These are phyloP conservation scores for Trichophyton benhamiae DNA, from an alignment of 2,329 filamentous ascomycete species.

Conservation along the genomic window DNA sequence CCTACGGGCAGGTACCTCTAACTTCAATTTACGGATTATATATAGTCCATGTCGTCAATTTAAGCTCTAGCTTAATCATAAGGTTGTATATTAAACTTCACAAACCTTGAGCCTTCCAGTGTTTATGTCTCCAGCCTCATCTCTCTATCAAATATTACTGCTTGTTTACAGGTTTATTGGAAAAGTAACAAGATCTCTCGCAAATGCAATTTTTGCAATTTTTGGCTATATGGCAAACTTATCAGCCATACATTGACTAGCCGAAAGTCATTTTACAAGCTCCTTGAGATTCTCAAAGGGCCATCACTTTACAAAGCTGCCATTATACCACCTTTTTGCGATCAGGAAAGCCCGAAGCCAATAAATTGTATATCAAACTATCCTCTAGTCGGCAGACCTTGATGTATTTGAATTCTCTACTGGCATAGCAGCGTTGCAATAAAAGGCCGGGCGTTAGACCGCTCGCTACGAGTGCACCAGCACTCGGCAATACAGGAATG, in stretches of 20 bases:
- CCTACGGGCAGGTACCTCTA: no score
- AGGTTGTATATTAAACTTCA: no score
- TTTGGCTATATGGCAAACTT: no score
- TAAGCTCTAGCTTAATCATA: no score
- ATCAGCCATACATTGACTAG: not conserved
- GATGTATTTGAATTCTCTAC: not conserved
- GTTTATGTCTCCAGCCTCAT: no score
- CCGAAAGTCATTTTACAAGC: not conserved
- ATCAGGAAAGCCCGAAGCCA: not conserved
- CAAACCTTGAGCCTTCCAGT: no score
- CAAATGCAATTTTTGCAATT: no score
- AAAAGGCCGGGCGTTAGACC: constrained; percentile 9
- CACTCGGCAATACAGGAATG: constrained; percentile 9
- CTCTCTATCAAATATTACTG: no score
- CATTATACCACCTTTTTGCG: not conserved
- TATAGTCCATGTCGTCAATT: no score
- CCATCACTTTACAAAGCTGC: not conserved
- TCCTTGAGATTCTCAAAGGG: not conserved
- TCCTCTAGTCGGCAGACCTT: not conserved
- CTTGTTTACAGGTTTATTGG: no score
- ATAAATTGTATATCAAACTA: not conserved
- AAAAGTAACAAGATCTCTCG: no score
- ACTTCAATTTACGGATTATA: no score
- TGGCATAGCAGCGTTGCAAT: constrained; percentile 7
- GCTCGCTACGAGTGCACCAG: constrained; percentile 10